A percentile compares a stretch with the other conserved stretches of the same genome.
phyloP scores from a whole-genome alignment of 2,329 filamentous ascomycete species.

The Colletotrichum cordylinicola region DNA sequence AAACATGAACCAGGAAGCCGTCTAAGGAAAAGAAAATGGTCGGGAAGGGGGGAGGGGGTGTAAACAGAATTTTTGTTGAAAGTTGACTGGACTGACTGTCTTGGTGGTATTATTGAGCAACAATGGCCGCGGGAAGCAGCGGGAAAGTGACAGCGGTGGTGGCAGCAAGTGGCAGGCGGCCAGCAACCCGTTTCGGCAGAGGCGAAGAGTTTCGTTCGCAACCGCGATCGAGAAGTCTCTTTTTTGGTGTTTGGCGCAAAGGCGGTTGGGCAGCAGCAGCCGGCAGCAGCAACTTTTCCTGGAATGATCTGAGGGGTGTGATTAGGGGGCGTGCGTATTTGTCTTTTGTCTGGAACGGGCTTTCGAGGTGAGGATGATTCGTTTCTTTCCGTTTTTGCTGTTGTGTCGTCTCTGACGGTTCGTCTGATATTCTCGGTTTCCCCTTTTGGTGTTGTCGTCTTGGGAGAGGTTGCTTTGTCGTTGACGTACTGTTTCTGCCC shows the following conservation, averaged over 20 bases:
- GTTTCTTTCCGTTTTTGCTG: background rate
- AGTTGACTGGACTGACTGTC: conserved; percentile 4
- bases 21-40: background rate
- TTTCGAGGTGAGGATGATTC: background rate
- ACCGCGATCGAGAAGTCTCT: conserved; percentile 22
- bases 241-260: conserved; percentile 3
- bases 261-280: conserved; percentile 20
- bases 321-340: background rate
- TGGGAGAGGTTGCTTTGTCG: background rate
- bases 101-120: conserved; percentile 12
- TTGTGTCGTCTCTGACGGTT: background rate
- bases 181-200: conserved; percentile 10
- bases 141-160: background rate
- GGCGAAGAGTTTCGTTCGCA: conserved; percentile 17
- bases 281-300: background rate
- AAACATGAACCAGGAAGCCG: background rate
- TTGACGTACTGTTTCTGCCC: background rate
- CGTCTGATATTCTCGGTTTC: background rate
- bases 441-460: background rate
- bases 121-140: conserved; percentile 2
- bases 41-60: background rate
- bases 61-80: background rate
- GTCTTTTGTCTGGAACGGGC: background rate
- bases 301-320: background rate
- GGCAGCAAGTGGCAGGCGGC: conserved; percentile 5